phyloP scores from a whole-genome alignment of 768 basidiomycete genomes.

The Pleurotus pulmonarius region DNA sequence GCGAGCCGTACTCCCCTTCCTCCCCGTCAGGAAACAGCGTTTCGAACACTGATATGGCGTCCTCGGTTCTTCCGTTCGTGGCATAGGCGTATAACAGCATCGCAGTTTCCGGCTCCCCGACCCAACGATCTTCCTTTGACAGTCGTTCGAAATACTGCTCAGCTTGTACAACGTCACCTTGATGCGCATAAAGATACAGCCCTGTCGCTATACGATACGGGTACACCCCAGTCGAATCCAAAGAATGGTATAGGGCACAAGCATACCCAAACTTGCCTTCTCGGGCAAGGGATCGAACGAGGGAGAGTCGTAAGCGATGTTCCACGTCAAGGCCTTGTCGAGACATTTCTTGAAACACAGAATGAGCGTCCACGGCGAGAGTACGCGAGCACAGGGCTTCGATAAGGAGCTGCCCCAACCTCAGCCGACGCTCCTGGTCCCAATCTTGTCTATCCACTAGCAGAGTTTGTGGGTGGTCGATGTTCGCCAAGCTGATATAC shows the following conservation, averaged over 20 bases:
- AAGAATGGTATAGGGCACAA: slow-evolving; percentile 34
- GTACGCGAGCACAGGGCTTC: slow-evolving; percentile 29
- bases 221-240: slow-evolving; percentile 15
- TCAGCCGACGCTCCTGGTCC: slow-evolving; percentile 21
- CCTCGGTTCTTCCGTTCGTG: slow-evolving; percentile 33
- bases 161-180: slow-evolving; percentile 44
- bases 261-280: slow-evolving; percentile 36
- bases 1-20: slow-evolving; percentile 23
- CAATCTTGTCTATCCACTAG: slow-evolving; percentile 19
- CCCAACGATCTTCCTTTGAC: slow-evolving; percentile 21
- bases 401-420: slow-evolving; percentile 38
- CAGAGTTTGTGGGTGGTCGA: slow-evolving; percentile 26
- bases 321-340: slow-evolving; percentile 27
- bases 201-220: slow-evolving; percentile 35
- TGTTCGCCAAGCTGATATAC: slow-evolving; percentile 14
- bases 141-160: slow-evolving; percentile 40
- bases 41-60: slow-evolving; percentile 48
- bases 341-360: slow-evolving; percentile 38
- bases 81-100: slow-evolving; percentile 57
- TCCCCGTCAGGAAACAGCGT: slow-evolving; percentile 43
- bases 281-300: slow-evolving; percentile 42
- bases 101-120: slow-evolving; percentile 26
- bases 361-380: slow-evolving; percentile 31
- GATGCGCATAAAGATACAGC: slow-evolving; percentile 48
- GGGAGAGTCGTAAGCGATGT: slow-evolving; percentile 21